Evolutionary conservation across 768 basidiomycete genomes (phyloP), one percentile per base, ranked within the genome.

Genomic region (Lentinula aciculospora): DNA sequence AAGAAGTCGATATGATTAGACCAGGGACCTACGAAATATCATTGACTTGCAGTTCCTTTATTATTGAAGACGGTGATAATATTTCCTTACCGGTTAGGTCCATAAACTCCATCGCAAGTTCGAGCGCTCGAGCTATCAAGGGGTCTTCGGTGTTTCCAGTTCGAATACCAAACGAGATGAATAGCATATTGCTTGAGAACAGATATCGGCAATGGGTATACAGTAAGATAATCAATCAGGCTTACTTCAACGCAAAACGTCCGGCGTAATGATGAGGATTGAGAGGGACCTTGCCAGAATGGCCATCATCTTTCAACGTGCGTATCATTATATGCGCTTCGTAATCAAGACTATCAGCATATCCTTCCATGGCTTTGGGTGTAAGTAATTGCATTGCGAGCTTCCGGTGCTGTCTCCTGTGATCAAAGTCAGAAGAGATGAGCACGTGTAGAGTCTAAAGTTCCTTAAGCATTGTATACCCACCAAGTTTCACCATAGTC

Each of bases 1-100:
- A 80, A 56, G 53, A 79, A 81, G 62, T 81, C 80, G 28, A 73
- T 70, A 13, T 73, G 51, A 58, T 80, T 80, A 1, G 78, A 76
- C 25, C 74, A 66, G 0, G 79, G 76, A 13, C 78, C 78, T 56
- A 75, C 77, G 76, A 78, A 25, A 39, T 32, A 32, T 32, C 32
- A 4, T 2, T 32, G 2, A 32, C 32, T 32, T 4, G 32, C 1
- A 32, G 32, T n/a, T n/a, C n/a, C n/a, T n/a, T n/a, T n/a, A n/a
- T n/a, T n/a, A n/a, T n/a, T 2, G 12, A 32, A 4, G 32, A 32
- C 7, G 32, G 32, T 8, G 32, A 34, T 19, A 1, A 21, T 13
- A 9, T 8, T 10, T 1, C 49, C 57, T 67, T 31, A 61, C 63
- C 60, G 6, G 64, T 60, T 17, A 65, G 48, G 39, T 64, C 61